Conservation (phyloP, 2,329 filamentous ascomycete genomes). For the Paecilomyces formosus region DNA sequence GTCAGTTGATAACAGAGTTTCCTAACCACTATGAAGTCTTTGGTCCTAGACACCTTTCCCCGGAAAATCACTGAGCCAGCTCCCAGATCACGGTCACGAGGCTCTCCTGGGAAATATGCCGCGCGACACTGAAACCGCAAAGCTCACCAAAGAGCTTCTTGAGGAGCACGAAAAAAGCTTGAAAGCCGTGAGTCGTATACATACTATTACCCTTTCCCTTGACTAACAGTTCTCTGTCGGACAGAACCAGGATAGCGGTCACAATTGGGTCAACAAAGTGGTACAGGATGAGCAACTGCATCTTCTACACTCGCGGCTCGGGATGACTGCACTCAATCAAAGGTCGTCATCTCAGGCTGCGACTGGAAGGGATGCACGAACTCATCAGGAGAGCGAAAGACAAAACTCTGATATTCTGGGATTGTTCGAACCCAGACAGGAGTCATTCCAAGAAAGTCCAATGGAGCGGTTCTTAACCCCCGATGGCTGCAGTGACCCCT, state of each 20-base stretch:
- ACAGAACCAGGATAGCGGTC: neutral
- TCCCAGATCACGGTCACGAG: neutral
- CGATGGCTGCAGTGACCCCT: constrained; percentile 12
- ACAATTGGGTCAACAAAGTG: constrained; percentile 10
- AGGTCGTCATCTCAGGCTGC: neutral
- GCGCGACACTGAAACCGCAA: neutral
- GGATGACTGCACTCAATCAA: neutral
- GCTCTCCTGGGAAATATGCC: neutral
- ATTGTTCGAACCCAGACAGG: constrained; percentile 6
- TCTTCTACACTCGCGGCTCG: constrained; percentile 6
- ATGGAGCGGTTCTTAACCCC: constrained; percentile 18
- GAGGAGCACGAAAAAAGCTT: neutral
- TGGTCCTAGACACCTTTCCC: neutral
- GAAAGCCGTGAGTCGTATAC: neutral
- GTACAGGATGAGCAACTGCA: constrained; percentile 14
- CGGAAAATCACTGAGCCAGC: neutral
- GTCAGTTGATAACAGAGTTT: neutral
- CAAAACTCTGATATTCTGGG: constrained; percentile 2
- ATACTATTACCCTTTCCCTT: neutral
- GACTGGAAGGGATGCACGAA: neutral
- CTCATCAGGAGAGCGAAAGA: neutral
- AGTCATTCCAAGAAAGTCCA: constrained; percentile 8
- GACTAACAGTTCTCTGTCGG: neutral
- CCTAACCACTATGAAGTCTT: neutral
- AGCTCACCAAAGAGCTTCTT: neutral